Evolutionary conservation across 2,329 filamentous ascomycete species (phyloP), one percentile per base, ranked within the genome.

Genomic region (Fusarium sp.): DNA sequence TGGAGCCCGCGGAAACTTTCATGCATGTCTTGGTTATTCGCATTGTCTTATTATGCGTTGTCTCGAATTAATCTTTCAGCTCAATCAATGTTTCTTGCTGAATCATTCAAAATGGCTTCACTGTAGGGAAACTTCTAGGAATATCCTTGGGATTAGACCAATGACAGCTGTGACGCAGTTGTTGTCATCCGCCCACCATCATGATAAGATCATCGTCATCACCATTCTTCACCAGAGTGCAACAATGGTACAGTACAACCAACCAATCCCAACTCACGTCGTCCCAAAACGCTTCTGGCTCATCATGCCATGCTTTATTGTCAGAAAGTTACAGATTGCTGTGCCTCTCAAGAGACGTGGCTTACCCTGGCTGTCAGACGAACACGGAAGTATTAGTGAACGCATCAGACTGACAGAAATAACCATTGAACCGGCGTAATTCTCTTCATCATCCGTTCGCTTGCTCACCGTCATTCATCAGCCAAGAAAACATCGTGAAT

Each of bases 121-220:
- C 40, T 23, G 7, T 20, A 46, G 8, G 20, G 13, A 26, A 26
- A 32, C 23, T 18, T 35, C 23, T 23, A 18, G 20, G 26, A 27
- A 27, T 53, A 44, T 40, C 18, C 32, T 52, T 37, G n/a, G 23
- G 35, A 37, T 20, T 42, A 46, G 57, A 59, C 64, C 33, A 32
- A 45, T 65, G 57, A 45, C 35, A 58, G 38, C 15, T 53, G 60
- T 71, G 69, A 71, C 69, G 69, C 69, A 71, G 70, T 62, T 70
- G 69, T 59, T 17, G 44, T 60, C 69, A 14, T 71, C 55, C 54
- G 54, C 64, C 60, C 70, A 58, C 44, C 59, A 59, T 60, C 40
- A 55, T 37, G 45, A 55, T 10, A 63, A 46, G 67, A 71, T 71
- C 65, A 67, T 70, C 66, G 69, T 72, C 69, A 72, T 63, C 41